These are phyloP conservation scores for Ammopiptanthus mongolicus DNA, from an alignment of 306 rosid species.

Conservation along the genomic window DNA sequence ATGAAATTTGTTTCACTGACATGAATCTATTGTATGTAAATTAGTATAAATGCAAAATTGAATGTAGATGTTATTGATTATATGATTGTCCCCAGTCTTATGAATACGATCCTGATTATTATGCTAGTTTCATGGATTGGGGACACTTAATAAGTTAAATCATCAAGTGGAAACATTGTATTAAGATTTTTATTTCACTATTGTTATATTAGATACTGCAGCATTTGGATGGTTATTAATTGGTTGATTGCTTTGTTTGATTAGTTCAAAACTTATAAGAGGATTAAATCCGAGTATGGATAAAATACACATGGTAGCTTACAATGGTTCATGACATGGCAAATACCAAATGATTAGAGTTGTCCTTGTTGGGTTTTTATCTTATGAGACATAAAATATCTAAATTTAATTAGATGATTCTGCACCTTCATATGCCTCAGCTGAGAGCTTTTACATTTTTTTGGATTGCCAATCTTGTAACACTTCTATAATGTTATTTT, in stretches of 20 bases:
- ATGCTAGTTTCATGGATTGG: neutral
- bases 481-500: slow-evolving; percentile 7
- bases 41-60: neutral
- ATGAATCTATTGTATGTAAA: neutral
- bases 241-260: slow-evolving; percentile 3
- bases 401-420: neutral
- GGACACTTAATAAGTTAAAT: neutral
- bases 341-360: neutral
- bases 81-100: neutral
- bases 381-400: neutral
- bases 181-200: neutral
- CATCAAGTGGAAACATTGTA: neutral
- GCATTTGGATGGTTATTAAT: slow-evolving; percentile 4
- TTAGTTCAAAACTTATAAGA: neutral
- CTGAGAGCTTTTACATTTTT: neutral
- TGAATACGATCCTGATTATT: neutral
- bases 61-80: neutral
- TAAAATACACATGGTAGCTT: slow-evolving; percentile 11
- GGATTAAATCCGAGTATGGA: neutral
- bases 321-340: slow-evolving; percentile 13
- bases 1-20: neutral
- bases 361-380: slow-evolving; percentile 6
- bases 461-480: neutral
- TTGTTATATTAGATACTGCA: neutral
- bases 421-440: neutral